Conservation (phyloP, 2,329 filamentous ascomycete genomes). For the Cladophialophora carrionii region DNA sequence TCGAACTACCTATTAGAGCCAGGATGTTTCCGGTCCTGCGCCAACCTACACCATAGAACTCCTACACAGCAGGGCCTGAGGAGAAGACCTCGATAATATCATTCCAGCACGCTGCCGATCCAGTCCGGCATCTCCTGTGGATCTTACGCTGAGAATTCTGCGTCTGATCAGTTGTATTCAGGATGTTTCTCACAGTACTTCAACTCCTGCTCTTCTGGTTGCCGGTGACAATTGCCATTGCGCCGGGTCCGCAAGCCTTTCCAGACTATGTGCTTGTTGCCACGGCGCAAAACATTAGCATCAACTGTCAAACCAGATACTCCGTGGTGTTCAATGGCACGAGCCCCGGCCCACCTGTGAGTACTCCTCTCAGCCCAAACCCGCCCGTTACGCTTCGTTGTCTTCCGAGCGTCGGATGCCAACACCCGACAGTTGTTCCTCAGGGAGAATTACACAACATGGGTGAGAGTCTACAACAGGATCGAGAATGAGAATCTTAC, state of each 20-base stretch:
- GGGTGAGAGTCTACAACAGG: slow-evolving; percentile 64
- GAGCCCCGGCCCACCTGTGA: slow-evolving; percentile 52
- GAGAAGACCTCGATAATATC: background rate
- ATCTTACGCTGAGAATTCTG: background rate
- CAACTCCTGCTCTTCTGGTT: background rate
- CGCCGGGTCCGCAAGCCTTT: background rate
- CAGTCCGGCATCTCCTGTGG: background rate
- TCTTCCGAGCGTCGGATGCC: background rate
- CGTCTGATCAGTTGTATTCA: background rate
- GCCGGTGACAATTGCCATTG: background rate
- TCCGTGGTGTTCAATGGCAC: slow-evolving; percentile 59
- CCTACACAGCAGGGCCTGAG: background rate
- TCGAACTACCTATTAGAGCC: background rate
- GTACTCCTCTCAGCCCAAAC: background rate
- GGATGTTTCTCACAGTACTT: background rate
- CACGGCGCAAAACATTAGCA: slow-evolving; percentile 48
- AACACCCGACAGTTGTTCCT: slow-evolving; percentile 45
- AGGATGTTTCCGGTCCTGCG: background rate
- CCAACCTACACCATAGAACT: background rate
- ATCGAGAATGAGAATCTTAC: slow-evolving; percentile 58
- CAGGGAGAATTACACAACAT: slow-evolving; percentile 51
- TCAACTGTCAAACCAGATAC: slow-evolving; percentile 53
- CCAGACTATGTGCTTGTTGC: slow-evolving; percentile 56
- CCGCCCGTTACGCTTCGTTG: too few relatives aligned
- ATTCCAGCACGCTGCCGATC: background rate